Evolutionary conservation across 1,139 yeast genomes (phyloP).

Genomic region (Geotrichum carabidarum): DNA sequence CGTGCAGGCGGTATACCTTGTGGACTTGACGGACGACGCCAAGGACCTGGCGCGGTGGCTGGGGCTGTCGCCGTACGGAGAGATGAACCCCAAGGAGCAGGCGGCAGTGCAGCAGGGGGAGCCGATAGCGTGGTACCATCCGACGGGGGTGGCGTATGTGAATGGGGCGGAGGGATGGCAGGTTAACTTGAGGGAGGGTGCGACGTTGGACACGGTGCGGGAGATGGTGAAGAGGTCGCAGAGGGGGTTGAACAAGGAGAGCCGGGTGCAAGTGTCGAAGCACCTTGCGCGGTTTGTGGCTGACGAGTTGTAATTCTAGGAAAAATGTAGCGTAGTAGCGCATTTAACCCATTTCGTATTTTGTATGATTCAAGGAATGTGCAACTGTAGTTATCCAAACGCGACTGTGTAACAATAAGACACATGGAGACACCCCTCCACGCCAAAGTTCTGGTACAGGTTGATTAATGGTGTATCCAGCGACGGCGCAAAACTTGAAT

Average conservation of each 20-base stretch:
- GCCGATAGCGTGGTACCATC: conserved; percentile 2
- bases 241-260: not conserved
- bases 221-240: not conserved
- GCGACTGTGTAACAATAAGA: conserved; percentile 20
- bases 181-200: not conserved
- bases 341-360: too few relatives aligned
- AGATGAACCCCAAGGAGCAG: not conserved
- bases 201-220: not conserved
- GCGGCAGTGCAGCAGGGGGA: not conserved
- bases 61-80: not conserved
- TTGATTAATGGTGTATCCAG: conserved; percentile 37
- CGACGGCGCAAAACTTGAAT: conserved; percentile 41
- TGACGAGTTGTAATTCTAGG: not conserved
- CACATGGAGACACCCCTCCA: conserved; percentile 15
- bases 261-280: not conserved
- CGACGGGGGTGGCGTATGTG: not conserved
- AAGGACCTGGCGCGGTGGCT: conserved; percentile 2
- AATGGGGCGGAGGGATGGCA: not conserved
- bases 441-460: conserved; percentile 23
- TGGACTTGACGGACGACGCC: not conserved
- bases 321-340: too few relatives aligned
- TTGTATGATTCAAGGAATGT: too few relatives aligned
- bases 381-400: conserved; percentile 12
- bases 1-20: not conserved
- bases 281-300: not conserved